Evolutionary conservation across 345 rosid genomes (phyloP), one percentile per base, ranked within the genome.

Genomic region (Salix udensis): DNA sequence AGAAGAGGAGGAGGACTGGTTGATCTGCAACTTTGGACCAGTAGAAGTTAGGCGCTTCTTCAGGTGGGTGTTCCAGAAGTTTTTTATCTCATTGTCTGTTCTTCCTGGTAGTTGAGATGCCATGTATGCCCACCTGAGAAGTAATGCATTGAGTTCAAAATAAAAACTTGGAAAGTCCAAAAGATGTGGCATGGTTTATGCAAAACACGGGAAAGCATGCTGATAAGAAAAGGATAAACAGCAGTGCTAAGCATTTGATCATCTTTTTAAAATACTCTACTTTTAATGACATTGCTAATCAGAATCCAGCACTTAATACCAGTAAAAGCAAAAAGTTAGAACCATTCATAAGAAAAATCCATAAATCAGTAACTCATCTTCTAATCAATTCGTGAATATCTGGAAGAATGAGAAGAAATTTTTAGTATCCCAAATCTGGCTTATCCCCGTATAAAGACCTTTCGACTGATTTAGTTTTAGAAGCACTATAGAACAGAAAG

Each of bases 31-130:
- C 76, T 96, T 94, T 34, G 94, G 85, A 65, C 99, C 95, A 97
- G 92, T 86, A 42, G 82, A 74, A 18, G 92, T 72, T 0, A 93
- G 92, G 39, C 97, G 91, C 70, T 96, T 96, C 87, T 91, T 96
- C 73, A 92, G 83, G 80, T 96, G 97, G 28, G 97, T 93, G 90
- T 96, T 96, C 99, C 99, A 96, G n/a, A 92, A 81, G 86, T 96
- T 96, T 90, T 96, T 92, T 79, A 96, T 89, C 89, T 96, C 98
- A 58, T 92, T 96, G 80, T 93, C 99, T 31, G 99, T 96, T 82
- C 99, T 89, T 74, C 99, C 99, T 28, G 98, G 95, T 2, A 93
- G 83, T 73, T 96, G 97, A 74, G 91, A 88, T 30, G 99, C 98
- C 71, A 93, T 96, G n/a, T 97, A 89, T 52, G 99, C 98, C 99